Conservation (phyloP, 768 basidiomycete species). For the Auriculariales sp. region DNA sequence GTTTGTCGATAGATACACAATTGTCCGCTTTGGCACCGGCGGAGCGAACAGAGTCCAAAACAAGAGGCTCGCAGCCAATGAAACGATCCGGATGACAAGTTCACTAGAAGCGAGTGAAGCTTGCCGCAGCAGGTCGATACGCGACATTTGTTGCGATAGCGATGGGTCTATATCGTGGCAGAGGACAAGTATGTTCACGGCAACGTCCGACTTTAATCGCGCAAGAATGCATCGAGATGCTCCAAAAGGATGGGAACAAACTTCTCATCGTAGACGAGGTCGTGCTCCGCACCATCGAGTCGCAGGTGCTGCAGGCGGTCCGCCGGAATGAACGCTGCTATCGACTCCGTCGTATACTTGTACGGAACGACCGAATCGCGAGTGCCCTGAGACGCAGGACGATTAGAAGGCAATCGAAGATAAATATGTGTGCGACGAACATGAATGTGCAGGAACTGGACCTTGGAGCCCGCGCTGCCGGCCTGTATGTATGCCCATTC, state of each 20-base stretch:
- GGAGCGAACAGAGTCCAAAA: too few species aligned
- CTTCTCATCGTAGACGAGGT: slow-evolving; percentile 5
- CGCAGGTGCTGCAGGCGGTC: slow-evolving; percentile 8
- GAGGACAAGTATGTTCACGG: too few species aligned
- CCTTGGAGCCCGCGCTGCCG: slow-evolving; percentile 2
- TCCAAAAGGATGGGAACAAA: not conserved
- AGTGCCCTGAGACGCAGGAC: slow-evolving; percentile 7
- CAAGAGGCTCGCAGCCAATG: too few species aligned
- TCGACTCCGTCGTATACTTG: not conserved
- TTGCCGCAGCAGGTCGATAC: too few species aligned
- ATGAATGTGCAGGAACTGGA: slow-evolving; percentile 9
- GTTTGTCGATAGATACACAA: too few species aligned
- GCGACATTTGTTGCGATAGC: too few species aligned
- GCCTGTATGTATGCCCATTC: slow-evolving; percentile 13
- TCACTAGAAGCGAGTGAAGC: too few species aligned
- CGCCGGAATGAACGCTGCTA: slow-evolving; percentile 10
- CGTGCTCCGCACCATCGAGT: slow-evolving; percentile 11
- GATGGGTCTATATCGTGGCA: too few species aligned
- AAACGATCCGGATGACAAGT: too few species aligned
- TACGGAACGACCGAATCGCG: slow-evolving; percentile 8
- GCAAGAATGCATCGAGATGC: not conserved
- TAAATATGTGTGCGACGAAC: not conserved
- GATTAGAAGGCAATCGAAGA: not conserved
- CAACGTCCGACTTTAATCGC: too few species aligned
- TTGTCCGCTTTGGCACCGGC: too few species aligned